Evolutionary conservation across 1,284 basidiomycete species (phyloP).

Genomic region (Cronartium quercuum): DNA sequence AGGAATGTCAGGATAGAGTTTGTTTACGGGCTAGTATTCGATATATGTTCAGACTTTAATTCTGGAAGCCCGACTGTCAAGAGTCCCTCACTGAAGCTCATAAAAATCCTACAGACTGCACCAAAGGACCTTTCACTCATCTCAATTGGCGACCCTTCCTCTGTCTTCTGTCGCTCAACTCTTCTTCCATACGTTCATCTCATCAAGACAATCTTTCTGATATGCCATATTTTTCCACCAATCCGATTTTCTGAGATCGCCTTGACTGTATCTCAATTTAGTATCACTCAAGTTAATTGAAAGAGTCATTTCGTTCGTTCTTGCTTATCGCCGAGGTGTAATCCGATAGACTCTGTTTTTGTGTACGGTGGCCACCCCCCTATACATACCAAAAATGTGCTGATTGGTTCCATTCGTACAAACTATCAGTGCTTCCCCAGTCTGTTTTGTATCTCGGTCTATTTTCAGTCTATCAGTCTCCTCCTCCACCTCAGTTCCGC

Average conservation of each 20-base stretch:
- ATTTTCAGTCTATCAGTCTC: not conserved
- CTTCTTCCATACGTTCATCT: not conserved
- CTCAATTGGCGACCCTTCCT: no score
- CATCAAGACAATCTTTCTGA: not conserved
- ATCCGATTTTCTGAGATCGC: constrained; percentile 1
- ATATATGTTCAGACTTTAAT: no score
- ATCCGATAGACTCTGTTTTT: no score
- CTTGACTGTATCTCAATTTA: not conserved
- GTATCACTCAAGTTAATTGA: not conserved
- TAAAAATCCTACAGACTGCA: no score
- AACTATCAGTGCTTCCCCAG: not conserved
- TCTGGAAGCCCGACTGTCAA: no score
- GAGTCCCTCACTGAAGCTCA: no score
- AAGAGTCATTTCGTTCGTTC: not conserved
- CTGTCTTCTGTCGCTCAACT: not conserved
- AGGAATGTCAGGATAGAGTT: no score
- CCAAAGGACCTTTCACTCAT: no score
- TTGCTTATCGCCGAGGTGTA: no score
- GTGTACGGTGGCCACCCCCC: not conserved
- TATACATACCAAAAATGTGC: not conserved
- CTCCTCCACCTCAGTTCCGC: not conserved
- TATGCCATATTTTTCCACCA: not conserved
- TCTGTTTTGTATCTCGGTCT: not conserved
- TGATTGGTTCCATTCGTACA: not conserved
- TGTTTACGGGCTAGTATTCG: no score